These are phyloP conservation scores for Chytriomyces sp. DNA, from an alignment of 192 early-diverging fungal species.

Conservation along the genomic window DNA sequence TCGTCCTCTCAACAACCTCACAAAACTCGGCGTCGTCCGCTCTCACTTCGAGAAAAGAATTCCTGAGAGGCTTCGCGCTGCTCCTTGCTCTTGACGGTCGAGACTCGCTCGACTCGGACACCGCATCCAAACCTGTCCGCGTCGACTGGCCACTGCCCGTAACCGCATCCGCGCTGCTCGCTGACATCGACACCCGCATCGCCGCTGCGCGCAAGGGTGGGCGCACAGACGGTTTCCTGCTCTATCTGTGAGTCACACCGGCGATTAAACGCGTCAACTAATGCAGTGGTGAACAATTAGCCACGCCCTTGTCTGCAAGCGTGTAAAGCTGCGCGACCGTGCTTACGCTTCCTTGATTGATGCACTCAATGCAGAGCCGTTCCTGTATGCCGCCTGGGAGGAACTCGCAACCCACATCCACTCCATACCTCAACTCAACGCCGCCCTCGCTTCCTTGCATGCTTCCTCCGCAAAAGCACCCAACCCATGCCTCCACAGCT, in stretches of 20 bases:
- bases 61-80: too few species aligned
- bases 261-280: not conserved
- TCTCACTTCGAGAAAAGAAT: too few species aligned
- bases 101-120: not conserved
- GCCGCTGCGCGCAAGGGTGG: constrained; percentile 11
- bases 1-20: not conserved
- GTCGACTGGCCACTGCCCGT: not conserved
- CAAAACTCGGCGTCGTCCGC: too few species aligned
- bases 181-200: not conserved
- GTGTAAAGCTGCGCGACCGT: constrained; percentile 11
- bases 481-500: constrained; percentile 13
- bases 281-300: not conserved
- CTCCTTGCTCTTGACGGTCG: not conserved
- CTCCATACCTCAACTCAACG: not conserved
- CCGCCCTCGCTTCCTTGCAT: not conserved
- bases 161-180: not conserved
- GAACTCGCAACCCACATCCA: constrained; percentile 56
- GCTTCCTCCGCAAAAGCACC: not conserved
- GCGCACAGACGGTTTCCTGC: constrained; percentile 67
- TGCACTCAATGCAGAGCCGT: constrained; percentile 73
- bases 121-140: not conserved
- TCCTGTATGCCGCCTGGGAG: constrained; percentile 92
- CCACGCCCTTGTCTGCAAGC: constrained; percentile 6
- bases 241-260: constrained; percentile 60
- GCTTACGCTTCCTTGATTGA: constrained; percentile 51